These are phyloP conservation scores for Solanum pimpinellifolium DNA, from an alignment of 257 asterid species.

Conservation along the genomic window DNA sequence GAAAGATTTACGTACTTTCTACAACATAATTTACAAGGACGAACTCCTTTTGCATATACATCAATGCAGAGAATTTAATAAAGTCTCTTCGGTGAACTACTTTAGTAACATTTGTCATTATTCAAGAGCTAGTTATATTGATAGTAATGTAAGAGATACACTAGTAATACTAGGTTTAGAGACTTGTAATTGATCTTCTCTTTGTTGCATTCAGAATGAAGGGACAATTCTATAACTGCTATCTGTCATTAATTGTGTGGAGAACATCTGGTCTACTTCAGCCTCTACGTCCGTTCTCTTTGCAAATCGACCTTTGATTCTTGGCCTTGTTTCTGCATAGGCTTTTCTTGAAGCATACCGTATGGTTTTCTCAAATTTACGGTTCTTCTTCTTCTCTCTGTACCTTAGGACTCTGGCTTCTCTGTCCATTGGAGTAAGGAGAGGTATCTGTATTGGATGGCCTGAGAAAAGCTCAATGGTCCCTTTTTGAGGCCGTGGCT, in stretches of 20 bases:
- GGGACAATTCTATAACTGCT: conserved; percentile 52
- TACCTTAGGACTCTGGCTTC: conserved; percentile 74
- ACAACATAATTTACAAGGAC: neutral
- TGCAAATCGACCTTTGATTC: conserved; percentile 77
- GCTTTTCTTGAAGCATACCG: conserved; percentile 85
- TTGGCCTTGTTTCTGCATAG: conserved; percentile 74
- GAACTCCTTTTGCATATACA: neutral
- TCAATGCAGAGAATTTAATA: neutral
- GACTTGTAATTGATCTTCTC: neutral
- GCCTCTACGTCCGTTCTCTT: conserved; percentile 38
- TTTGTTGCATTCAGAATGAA: conserved; percentile 14
- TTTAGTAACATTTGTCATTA: neutral
- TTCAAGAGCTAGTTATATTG: neutral
- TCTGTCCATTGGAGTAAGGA: conserved; percentile 48
- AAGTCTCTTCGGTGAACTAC: neutral
- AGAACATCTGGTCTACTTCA: conserved; percentile 42
- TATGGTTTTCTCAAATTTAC: conserved; percentile 75
- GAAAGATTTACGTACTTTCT: neutral
- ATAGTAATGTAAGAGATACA: neutral
- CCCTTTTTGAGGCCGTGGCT: conserved; percentile 40
- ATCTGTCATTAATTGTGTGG: conserved; percentile 26
- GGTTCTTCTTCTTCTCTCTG: conserved; percentile 72
- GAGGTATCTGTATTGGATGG: conserved; percentile 25
- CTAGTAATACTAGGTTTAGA: neutral
- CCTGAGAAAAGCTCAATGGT: conserved; percentile 50